Base-by-base conservation (phyloP, 139 green algal genomes). In the Micractinium conductrix region DNA sequence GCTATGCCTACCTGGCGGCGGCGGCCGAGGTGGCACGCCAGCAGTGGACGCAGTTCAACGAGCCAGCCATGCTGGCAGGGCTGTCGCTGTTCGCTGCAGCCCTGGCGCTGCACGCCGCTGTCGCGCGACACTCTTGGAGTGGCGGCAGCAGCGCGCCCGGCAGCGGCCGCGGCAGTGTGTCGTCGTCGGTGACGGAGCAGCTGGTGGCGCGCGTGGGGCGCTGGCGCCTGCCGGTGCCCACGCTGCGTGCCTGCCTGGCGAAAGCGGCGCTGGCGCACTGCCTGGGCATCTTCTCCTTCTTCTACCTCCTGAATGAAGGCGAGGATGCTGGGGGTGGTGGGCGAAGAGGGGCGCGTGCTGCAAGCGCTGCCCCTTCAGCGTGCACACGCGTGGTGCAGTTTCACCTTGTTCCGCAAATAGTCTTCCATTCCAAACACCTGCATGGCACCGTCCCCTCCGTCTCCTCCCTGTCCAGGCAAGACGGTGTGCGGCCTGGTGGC, bases 11-110 rank as follows among this genome's bases (percentile, higher is more conserved):
- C 67, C 84, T 97, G 74, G 74, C 81, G 26, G 83, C 58, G 4
- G 92, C 91, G 4, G 91, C 87, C 7, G 74, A 73, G 0, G 78
- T 97, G 50, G 94, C 94, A 0, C 84, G 92, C 28, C 48, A 79
- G 9, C 91, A 95, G 80, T 98, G 95, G 91, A 95, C 93, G 1
- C 90, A 94, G 43, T 97, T 97, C 78, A 38, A 90, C 28, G 45
- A 90, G 42, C 35, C 42, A 0, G 60, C 81, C 30, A 96, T 97
- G 71, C 78, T 72, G 16, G 70, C 76, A 1, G 94, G 94, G n/a
- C 81, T 93, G 37, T 55, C 76, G 9, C 33, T 95, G 69, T 78
- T 92, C 35, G 79, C 89, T 30, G 71, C 24, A 14, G 76, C 84
- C 19, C 63, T 94, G 28, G 75, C 53, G 43, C 48, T 90, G 67